Evolutionary conservation across 1,284 basidiomycete species (phyloP), one percentile per base, ranked within the genome.

Genomic region (Marasmius sp.): DNA sequence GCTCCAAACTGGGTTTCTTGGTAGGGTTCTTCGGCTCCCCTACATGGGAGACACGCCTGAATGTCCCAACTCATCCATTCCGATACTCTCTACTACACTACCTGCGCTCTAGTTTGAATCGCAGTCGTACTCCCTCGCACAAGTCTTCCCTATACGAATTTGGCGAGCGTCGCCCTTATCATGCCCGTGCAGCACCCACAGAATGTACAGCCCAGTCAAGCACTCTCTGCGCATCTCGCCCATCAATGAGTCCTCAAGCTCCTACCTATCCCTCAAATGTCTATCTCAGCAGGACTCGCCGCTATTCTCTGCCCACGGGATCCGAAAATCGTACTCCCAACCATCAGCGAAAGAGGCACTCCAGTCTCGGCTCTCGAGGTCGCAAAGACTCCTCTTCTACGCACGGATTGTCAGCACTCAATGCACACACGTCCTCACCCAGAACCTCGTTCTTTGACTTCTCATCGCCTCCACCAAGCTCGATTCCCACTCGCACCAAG

Each of bases 21-120:
- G 77, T 81, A 22, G 81, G 81, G 6, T 73, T 82, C 58, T 72
- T 81, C 54, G 79, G 80, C 51, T 82, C 80, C 39, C 81, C 81
- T 38, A 64, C 72, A 12, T 78, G 76, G 73, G 81, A 83, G 71
- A 79, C 75, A 10, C 69, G 68, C n/a, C 51, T 70, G 48, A 70
- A 66, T 52, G 62, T 59, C 61, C 50, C 65, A n/a, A 36, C 59
- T 22, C 61, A 69, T 60, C 18, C 59, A 33, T 45, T 47, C 34
- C 38, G 60, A 37, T 50, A 50, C 34, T 50, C 57, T 18, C 37
- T 58, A n/a, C 33, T 58, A 11, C n/a, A 48, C 36, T 47, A 38
- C 9, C 20, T 58, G 5, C 62, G 56, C 51, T 52, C 56, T 34
- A 61, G 60, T 20, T 48, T 39, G 43, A 49, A 45, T 22, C 16